These are phyloP conservation scores for Wickerhamomyces sp. DNA, from an alignment of 1,139 yeast genomes.

Conservation along the genomic window DNA sequence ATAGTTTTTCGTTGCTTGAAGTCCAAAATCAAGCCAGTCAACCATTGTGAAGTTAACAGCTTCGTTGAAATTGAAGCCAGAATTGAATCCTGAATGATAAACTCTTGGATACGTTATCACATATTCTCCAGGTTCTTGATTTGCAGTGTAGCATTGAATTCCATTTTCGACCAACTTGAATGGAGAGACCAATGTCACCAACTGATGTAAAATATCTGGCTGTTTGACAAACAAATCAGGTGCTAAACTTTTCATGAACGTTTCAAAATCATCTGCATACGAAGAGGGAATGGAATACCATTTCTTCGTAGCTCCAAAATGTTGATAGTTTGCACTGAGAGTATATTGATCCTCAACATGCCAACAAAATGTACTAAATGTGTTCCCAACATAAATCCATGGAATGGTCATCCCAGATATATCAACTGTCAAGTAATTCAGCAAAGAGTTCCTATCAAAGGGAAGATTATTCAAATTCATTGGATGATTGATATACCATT, in stretches of 20 bases:
- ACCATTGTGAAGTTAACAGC: conserved; percentile 76
- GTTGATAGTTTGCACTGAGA: conserved; percentile 72
- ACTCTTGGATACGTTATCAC: conserved; percentile 73
- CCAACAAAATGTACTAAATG: conserved; percentile 79
- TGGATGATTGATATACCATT: conserved; percentile 48
- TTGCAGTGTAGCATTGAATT: conserved; percentile 61
- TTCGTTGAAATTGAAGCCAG: conserved; percentile 74
- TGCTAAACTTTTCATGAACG: conserved; percentile 48
- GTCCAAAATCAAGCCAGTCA: conserved; percentile 64
- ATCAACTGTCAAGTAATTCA: conserved; percentile 53
- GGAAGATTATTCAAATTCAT: conserved; percentile 68
- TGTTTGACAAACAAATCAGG: conserved; percentile 85
- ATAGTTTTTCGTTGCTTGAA: conserved; percentile 53
- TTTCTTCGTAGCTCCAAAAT: conserved; percentile 66
- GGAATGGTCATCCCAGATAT: conserved; percentile 83
- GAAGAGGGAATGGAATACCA: conserved; percentile 75
- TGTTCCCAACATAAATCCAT: conserved; percentile 74
- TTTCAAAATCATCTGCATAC: conserved; percentile 50
- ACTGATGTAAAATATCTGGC: conserved; percentile 83
- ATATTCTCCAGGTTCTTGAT: conserved; percentile 79
- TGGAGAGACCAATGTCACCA: conserved; percentile 79
- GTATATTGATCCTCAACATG: conserved; percentile 83
- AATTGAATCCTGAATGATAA: conserved; percentile 76
- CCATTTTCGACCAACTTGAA: conserved; percentile 45
- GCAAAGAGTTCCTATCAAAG: conserved; percentile 56